Evolutionary conservation across 805 yeast species (phyloP).

Genomic region (Phaffomyces opuntiae): DNA sequence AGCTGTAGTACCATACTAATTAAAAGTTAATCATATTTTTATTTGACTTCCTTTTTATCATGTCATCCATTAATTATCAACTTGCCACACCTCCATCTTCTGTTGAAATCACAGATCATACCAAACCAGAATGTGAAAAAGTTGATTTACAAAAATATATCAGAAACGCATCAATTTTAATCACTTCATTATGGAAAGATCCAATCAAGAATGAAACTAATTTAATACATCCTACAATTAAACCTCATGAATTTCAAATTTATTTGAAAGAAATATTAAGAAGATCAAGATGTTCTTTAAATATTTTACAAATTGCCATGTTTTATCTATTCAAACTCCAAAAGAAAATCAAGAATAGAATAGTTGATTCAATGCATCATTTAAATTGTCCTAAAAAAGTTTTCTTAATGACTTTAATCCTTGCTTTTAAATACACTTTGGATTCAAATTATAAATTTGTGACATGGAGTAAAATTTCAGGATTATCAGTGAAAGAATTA

Average conservation of each 20-base stretch:
- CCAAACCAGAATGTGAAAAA: neutral
- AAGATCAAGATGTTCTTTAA: slow-evolving; percentile 52
- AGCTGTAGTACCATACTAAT: too few relatives aligned
- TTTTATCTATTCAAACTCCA: slow-evolving; percentile 52
- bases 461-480: slow-evolving; percentile 73
- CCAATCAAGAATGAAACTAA: slow-evolving; percentile 1
- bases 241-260: slow-evolving; percentile 2
- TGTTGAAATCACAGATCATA: neutral
- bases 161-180: slow-evolving; percentile 9
- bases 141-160: slow-evolving; percentile 8
- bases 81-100: slow-evolving; percentile 5
- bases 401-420: slow-evolving; percentile 59
- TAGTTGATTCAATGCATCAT: neutral
- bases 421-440: slow-evolving; percentile 67
- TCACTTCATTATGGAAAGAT: slow-evolving; percentile 16
- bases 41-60: neutral
- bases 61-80: neutral
- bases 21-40: neutral
- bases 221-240: neutral
- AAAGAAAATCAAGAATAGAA: slow-evolving; percentile 17
- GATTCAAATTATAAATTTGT: slow-evolving; percentile 64
- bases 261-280: slow-evolving; percentile 37
- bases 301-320: slow-evolving; percentile 59
- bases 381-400: slow-evolving; percentile 53
- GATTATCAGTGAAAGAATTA: slow-evolving; percentile 46